These are phyloP conservation scores for Amborella trichopoda DNA, from an alignment of 164 flowering plant species.

Conservation along the genomic window DNA sequence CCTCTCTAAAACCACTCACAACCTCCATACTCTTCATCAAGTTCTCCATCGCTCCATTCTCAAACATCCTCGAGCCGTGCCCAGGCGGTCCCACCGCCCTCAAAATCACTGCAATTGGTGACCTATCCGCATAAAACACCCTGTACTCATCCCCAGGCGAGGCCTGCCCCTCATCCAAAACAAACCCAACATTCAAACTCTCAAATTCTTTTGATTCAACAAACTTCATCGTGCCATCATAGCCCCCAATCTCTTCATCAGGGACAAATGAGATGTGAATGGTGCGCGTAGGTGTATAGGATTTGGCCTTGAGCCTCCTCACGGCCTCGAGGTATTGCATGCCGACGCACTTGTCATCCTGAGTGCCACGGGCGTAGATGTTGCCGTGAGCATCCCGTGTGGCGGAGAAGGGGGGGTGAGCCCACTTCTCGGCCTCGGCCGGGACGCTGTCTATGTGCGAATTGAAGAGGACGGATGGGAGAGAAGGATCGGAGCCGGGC, in stretches of 20 bases:
- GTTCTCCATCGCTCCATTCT: slow-evolving; percentile 81
- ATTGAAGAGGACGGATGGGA: slow-evolving; percentile 77
- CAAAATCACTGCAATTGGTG: slow-evolving; percentile 54
- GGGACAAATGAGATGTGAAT: slow-evolving; percentile 61
- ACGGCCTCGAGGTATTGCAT: slow-evolving; percentile 40
- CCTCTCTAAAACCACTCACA: slow-evolving; percentile 48
- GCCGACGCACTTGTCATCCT: slow-evolving; percentile 82
- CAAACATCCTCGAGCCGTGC: slow-evolving; percentile 80
- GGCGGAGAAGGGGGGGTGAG: slow-evolving; percentile 76
- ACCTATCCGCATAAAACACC: slow-evolving; percentile 76
- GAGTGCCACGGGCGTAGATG: slow-evolving; percentile 86
- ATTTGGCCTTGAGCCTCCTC: slow-evolving; percentile 18
- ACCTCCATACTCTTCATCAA: slow-evolving; percentile 80
- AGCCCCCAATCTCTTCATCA: slow-evolving; percentile 89
- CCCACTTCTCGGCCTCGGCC: slow-evolving; percentile 77
- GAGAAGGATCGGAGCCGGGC: slow-evolving; percentile 64
- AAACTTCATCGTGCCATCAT: slow-evolving; percentile 55
- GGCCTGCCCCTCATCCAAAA: slow-evolving; percentile 92
- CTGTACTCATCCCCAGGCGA: slow-evolving; percentile 45
- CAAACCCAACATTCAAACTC: slow-evolving; percentile 68
- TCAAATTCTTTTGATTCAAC: slow-evolving; percentile 41
- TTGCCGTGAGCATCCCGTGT: slow-evolving; percentile 32
- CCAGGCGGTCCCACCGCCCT: slow-evolving; percentile 70
- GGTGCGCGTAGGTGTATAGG: slow-evolving; percentile 31
- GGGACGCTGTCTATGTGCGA: slow-evolving; percentile 95